Evolutionary conservation across 495 filamentous ascomycete species (phyloP).

Genomic region (Penicillium goetzii): DNA sequence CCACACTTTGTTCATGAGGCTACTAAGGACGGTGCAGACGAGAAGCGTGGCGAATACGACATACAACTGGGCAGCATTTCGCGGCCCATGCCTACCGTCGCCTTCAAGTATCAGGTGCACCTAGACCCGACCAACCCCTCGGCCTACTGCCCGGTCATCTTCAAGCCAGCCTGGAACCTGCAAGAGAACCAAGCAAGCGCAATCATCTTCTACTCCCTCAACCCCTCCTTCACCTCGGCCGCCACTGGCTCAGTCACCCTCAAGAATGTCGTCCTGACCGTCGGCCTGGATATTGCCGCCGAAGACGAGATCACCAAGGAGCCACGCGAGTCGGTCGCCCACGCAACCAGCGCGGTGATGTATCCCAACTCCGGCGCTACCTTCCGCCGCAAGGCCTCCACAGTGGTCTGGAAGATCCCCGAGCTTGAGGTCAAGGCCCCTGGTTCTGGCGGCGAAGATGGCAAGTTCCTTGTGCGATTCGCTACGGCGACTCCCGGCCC

Average conservation of each 20-base stretch:
- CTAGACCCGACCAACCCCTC: slow-evolving; percentile 63
- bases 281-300: slow-evolving; percentile 67
- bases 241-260: slow-evolving; percentile 60
- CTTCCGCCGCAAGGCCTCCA: slow-evolving; percentile 84
- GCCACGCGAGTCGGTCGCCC: slow-evolving; percentile 45
- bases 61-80: slow-evolving; percentile 71
- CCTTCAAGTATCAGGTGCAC: slow-evolving; percentile 96
- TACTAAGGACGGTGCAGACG: slow-evolving; percentile 43
- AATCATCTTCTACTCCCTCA: slow-evolving; percentile 83
- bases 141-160: slow-evolving; percentile 74
- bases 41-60: slow-evolving; percentile 79
- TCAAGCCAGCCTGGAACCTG: slow-evolving; percentile 82
- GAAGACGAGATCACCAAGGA: slow-evolving; percentile 48
- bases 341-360: slow-evolving; percentile 51
- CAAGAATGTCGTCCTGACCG: slow-evolving; percentile 79
- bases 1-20: slow-evolving; percentile 78
- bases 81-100: slow-evolving; percentile 68
- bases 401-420: slow-evolving; percentile 86
- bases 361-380: slow-evolving; percentile 56
- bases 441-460: slow-evolving; percentile 42
- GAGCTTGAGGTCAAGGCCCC: slow-evolving; percentile 65
- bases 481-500: slow-evolving; percentile 75
- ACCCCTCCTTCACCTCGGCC: slow-evolving; percentile 63
- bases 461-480: slow-evolving; percentile 81
- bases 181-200: slow-evolving; percentile 81